phyloP scores from a whole-genome alignment of 345 rosid genomes.

The Eucalyptus polyanthemos region DNA sequence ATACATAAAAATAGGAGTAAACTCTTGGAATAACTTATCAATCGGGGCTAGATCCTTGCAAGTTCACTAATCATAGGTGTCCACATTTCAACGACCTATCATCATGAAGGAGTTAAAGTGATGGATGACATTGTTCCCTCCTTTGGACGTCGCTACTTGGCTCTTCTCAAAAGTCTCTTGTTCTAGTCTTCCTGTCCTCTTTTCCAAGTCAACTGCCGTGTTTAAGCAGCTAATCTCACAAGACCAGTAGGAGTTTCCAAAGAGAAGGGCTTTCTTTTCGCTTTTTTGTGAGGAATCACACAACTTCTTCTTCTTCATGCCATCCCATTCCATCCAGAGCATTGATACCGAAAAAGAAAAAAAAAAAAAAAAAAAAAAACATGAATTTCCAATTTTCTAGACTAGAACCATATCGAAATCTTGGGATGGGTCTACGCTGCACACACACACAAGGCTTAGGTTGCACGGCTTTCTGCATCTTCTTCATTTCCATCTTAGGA shows the following conservation, averaged over 20 bases:
- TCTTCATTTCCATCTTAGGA: too few relatives aligned
- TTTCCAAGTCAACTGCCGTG: not conserved
- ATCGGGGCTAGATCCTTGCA: not conserved
- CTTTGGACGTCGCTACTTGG: fast-evolving
- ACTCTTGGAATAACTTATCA: not conserved
- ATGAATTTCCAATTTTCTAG: too few relatives aligned
- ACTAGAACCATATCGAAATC: too few relatives aligned
- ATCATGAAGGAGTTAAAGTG: too few relatives aligned
- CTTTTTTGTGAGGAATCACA: too few relatives aligned
- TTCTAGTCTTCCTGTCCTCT: not conserved
- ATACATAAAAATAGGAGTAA: not conserved
- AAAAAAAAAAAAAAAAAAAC: too few relatives aligned
- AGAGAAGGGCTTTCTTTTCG: too few relatives aligned
- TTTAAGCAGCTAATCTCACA: not conserved
- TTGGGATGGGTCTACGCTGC: too few relatives aligned
- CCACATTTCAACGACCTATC: not conserved
- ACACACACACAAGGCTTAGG: too few relatives aligned
- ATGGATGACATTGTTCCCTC: not conserved
- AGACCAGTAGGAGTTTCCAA: too few relatives aligned
- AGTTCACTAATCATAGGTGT: not conserved
- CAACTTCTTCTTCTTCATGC: not conserved
- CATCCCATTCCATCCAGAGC: not conserved
- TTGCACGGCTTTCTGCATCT: too few relatives aligned
- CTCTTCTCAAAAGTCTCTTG: not conserved
- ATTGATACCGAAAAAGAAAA: not conserved